Base-by-base conservation (phyloP, 2,329 filamentous ascomycete genomes). In the Clarireedia homoeocarpa region DNA sequence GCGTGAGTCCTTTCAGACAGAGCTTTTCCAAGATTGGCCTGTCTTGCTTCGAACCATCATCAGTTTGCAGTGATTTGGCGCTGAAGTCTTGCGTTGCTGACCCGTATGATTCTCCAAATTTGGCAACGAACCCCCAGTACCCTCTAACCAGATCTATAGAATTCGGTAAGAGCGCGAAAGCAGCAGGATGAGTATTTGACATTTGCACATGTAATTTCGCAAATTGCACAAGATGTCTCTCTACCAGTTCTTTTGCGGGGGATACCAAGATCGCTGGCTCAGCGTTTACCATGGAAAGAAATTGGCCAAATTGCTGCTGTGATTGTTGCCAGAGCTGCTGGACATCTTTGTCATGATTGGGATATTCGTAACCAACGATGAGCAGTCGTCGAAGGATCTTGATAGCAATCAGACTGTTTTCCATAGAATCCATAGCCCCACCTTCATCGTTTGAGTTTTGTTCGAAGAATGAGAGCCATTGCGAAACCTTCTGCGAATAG, bases 201-300 rank as follows among this genome's bases (percentile, higher is more conserved):
- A 97, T 92, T 55, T 90, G 85, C 40, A 95, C 78, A 69, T 97
- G 94, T 3, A 99, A 75, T 71, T 97, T 99, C 3, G 91, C 85
- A 50, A 97, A 85, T 67, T 97, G 91, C 44, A 96, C 73, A 2
- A 96, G 76, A 67, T 96, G 91, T 68, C 91, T 95, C 62, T 88
- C 88, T n/a, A 95, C 74, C 24, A 86, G 68, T 38, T 79, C 80
- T 57, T 81, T 80, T 24, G 83, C 78, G 4, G 73, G 71, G 4
- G 73, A 69, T 1, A 76, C 70, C 1, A 85, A 72, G 2, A 81
- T 70, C 5, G 74, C 72, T n/a, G 77, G 77, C 50, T 82, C 77
- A 44, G 78, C 75, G 61, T 78, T 77, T 51, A 86, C 75, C 58
- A 86, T 81, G 24, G 74, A 74, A 38, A 95, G 79, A 59, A 96